Evolutionary conservation across 495 filamentous ascomycete species (phyloP), one percentile per base, ranked within the genome.

Genomic region (Aspergillus ellipticus): DNA sequence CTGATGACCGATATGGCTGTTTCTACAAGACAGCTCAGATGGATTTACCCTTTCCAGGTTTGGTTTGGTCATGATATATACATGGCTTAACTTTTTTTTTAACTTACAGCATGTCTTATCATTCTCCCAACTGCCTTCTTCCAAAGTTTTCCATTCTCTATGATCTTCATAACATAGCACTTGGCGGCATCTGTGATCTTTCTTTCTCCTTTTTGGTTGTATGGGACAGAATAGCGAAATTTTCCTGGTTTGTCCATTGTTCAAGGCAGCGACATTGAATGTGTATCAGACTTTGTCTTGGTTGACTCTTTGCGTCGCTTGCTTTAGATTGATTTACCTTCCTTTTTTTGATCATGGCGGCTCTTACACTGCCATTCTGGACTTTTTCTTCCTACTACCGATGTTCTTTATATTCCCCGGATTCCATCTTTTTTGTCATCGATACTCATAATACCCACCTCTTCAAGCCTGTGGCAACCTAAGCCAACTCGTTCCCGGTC

Each of bases 1-100:
- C 41, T 26, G 49, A 39, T 56, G 58, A 60, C 26, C 51, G 57
- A 58, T 49, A 60, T 60, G 55, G 37, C 26, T 57, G 17, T 58
- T n/a, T 39, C 43, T 49, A 13, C 16, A 42, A 46, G 33, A 29
- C 55, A 51, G 48, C 39, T 55, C 47, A 51, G 49, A 28, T 45
- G 54, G 33, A 51, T n/a, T 26, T 10, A 8, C 53, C 45, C 28
- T 63, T 56, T 47, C 35, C 49, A 45, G 48, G 53, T 54, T 58
- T 51, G 47, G 37, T 60, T 58, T 58, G 49, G 61, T 59, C 47
- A 49, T 58, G 37, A 54, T 37, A 37, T 37, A 37, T 16, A 10
- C 22, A 48, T n/a, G 21, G 15, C 45, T 28, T 28, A 17, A 13
- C 5, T 15, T 48, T 4, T 28, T 1, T 15, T 48, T 4, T 28